These are phyloP conservation scores for Ascochyta pisi DNA, from an alignment of 2,329 filamentous ascomycete species.

Conservation along the genomic window DNA sequence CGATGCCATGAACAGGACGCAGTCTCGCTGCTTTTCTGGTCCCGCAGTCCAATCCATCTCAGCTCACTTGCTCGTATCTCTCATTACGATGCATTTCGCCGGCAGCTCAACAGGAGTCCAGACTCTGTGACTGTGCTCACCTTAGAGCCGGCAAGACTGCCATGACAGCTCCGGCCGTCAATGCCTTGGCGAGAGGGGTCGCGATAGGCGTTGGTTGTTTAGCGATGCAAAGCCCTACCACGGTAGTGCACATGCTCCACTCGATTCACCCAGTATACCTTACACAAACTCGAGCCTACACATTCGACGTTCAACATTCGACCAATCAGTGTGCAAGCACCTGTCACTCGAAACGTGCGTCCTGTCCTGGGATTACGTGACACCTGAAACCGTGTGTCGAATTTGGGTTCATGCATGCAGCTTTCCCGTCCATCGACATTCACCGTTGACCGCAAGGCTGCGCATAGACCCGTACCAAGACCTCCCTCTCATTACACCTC, in stretches of 20 bases:
- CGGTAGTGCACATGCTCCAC: not conserved
- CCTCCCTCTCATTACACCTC: constrained; percentile 28
- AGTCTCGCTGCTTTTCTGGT: constrained; percentile 5
- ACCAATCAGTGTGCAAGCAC: not conserved
- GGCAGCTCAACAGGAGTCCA: not conserved
- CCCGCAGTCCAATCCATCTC: constrained; percentile 1
- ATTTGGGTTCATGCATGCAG: constrained; percentile 4
- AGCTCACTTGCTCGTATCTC: constrained; percentile 13
- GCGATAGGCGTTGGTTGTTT: not conserved
- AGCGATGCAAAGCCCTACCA: not conserved
- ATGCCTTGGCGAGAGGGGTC: not conserved
- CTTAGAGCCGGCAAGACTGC: not conserved
- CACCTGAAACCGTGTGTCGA: constrained; percentile 10
- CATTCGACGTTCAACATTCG: not conserved
- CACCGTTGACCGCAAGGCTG: not conserved
- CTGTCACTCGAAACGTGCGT: not conserved
- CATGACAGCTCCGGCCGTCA: not conserved
- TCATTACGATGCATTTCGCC: constrained; percentile 1
- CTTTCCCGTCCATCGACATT: constrained; percentile 1
- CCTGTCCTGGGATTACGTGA: not conserved
- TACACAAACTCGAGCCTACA: not conserved
- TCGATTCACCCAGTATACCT: not conserved
- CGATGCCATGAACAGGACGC: not conserved
- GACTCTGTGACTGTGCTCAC: constrained; percentile 4
- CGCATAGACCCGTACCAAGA: constrained; percentile 23